Evolutionary conservation across 129 eudicot species (phyloP).

Genomic region (Daucus carota): DH1_v3.0 NC_030383.2:53882001-53882500

Average conservation of each 20-base stretch:
- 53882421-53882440: neutral
- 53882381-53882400: neutral
- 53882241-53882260: constrained; percentile 31
- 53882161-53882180: constrained; percentile 34
- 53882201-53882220: constrained; percentile 31
- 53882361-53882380: neutral
- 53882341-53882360: neutral
- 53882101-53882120: constrained; percentile 37
- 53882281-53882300: neutral
- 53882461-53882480: neutral
- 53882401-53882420: neutral
- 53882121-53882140: constrained; percentile 21
- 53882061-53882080: constrained; percentile 40
- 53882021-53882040: constrained; percentile 8
- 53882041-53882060: constrained; percentile 39
- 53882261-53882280: constrained; percentile 37
- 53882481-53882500: neutral
- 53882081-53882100: constrained; percentile 40
- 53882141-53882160: constrained; percentile 42
- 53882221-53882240: constrained; percentile 26
- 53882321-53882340: neutral
- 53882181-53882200: constrained; percentile 40
- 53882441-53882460: neutral
- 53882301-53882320: neutral
- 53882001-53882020: neutral